Base-by-base conservation (phyloP, 1,284 basidiomycete species). In the Ceratobasidium sp. region DNA sequence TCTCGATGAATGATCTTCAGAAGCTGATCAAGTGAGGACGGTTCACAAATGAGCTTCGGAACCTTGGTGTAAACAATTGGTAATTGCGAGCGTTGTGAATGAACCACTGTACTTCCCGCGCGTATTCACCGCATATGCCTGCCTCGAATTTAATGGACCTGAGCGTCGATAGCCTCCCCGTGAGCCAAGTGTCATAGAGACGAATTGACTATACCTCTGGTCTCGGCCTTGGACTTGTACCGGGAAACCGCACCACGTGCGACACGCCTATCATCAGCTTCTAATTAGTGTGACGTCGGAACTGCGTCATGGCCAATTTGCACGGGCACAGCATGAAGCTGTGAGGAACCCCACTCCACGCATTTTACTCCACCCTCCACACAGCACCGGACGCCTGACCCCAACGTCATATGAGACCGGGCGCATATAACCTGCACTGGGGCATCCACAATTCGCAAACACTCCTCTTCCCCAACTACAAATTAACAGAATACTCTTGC, bases 1-100 rank as follows among this genome's bases (percentile, higher is more conserved):
- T 89, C 75, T 92, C 90, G 18, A 86, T 92, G 83, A 87, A 91
- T 74, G 87, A 72, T 33, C 66, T 73, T 30, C 63, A 73, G 56
- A 64, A 67, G 30, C 36, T 59, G 14, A 59, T 59, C 36, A 59
- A 59, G n/a, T 59, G 38, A 40, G n/a, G 25, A 42, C 8, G 23
- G 23, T 21, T 59, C 11, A 9, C 1, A 16, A 12, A 16, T 30
- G 5, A 8, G 33, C 3, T 33, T 33, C 33, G 8, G 8, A 33
- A 21, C 16, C 14, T 40, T 40, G 18, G 6, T 21, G 54, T 54
- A 54, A 30, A 18, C 51, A 33, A 14, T 54, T 36, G 53, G n/a
- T 33, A 21, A 23, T 21, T 33, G 42, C 9, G 7, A 38, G 21
- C 36, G 7, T 9, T 7, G 36, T 38, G 36, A 38, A 38, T 38